phyloP scores from a whole-genome alignment of 2,329 filamentous ascomycete species.

The Hypomyces perniciosus region DNA sequence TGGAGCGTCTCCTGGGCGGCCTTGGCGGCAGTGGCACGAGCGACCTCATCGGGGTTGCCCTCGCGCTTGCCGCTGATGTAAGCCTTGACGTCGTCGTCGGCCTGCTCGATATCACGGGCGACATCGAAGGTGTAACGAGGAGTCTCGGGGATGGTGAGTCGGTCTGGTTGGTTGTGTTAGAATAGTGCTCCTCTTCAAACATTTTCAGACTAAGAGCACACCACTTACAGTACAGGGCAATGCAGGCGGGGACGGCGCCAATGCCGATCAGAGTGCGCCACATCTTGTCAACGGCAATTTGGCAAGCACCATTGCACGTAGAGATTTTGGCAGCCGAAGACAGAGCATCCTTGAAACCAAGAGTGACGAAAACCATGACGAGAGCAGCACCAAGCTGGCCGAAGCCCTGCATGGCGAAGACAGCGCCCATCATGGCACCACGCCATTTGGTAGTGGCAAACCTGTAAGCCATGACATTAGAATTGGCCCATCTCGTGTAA shows the following conservation, averaged over 20 bases:
- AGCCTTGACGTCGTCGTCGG: slow-evolving; percentile 64
- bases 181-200: neutral
- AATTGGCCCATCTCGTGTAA: neutral
- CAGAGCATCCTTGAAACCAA: slow-evolving; percentile 63
- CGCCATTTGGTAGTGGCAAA: slow-evolving; percentile 78
- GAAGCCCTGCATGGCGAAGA: slow-evolving; percentile 83
- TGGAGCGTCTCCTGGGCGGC: slow-evolving; percentile 50
- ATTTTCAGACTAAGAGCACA: neutral
- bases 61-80: slow-evolving; percentile 62
- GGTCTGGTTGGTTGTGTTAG: slow-evolving; percentile 28
- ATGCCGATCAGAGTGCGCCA: slow-evolving; percentile 78
- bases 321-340: slow-evolving; percentile 42
- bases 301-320: slow-evolving; percentile 43
- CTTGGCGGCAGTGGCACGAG: slow-evolving; percentile 52
- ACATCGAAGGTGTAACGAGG: slow-evolving; percentile 85
- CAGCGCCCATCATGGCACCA: slow-evolving; percentile 80
- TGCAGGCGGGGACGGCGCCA: slow-evolving; percentile 71
- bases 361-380: slow-evolving; percentile 67
- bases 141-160: slow-evolving; percentile 79
- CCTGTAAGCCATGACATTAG: slow-evolving; percentile 15
- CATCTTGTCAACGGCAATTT: slow-evolving; percentile 68
- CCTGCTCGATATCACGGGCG: slow-evolving; percentile 67
- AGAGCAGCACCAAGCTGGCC: slow-evolving; percentile 73
- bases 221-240: slow-evolving; percentile 65
- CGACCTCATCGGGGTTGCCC: slow-evolving; percentile 60